Conservation (phyloP, 306 rosid genomes). For the Clitoria ternatea region DNA sequence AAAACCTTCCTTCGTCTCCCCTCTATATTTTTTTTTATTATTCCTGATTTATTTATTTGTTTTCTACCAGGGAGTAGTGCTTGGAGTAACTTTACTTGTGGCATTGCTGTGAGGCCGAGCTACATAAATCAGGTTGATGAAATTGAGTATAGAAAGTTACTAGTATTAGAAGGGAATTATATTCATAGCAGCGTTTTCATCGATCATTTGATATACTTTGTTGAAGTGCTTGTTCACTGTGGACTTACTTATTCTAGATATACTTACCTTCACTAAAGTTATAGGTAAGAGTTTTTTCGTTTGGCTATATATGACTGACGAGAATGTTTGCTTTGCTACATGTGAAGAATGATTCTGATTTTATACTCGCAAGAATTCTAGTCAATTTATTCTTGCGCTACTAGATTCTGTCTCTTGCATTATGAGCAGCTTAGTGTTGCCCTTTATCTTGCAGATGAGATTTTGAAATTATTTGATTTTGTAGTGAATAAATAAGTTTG, state of each 20-base stretch:
- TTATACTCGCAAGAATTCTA: background rate
- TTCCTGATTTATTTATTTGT: background rate
- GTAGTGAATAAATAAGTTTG: background rate
- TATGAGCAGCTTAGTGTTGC: constrained; percentile 1
- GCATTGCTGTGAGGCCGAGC: constrained; percentile 33
- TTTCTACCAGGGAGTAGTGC: constrained; percentile 27
- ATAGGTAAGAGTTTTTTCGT: constrained; percentile 12
- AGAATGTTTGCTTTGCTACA: constrained; percentile 1
- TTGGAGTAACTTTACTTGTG: background rate
- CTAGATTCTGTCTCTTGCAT: background rate
- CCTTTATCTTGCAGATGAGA: background rate
- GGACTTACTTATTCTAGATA: constrained; percentile 23
- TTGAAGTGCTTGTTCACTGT: background rate
- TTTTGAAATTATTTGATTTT: background rate
- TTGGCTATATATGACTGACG: background rate
- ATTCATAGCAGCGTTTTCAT: background rate
- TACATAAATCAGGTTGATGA: constrained; percentile 12
- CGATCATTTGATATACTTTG: constrained; percentile 1
- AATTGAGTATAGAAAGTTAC: background rate
- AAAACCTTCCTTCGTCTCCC: background rate
- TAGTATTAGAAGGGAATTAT: constrained; percentile 11
- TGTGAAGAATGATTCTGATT: background rate
- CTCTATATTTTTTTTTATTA: background rate
- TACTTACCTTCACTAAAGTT: constrained; percentile 16
- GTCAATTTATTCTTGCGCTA: background rate